phyloP scores from a whole-genome alignment of 2,329 filamentous ascomycete genomes.

The Epichloe bromicola region DNA sequence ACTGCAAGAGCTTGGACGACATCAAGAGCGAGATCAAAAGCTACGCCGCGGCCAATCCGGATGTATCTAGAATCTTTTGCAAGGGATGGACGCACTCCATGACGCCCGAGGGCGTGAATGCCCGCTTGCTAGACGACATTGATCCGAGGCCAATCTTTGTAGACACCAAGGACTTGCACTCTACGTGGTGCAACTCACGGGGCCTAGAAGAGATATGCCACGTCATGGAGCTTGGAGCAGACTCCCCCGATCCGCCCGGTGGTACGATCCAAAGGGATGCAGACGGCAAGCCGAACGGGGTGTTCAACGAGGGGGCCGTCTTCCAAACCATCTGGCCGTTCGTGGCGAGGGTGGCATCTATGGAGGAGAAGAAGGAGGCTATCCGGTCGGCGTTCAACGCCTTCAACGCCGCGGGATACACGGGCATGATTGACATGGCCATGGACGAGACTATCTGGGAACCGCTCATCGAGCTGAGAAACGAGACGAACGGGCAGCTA shows the following conservation, averaged over 20 bases:
- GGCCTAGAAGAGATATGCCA: slow-evolving; percentile 30
- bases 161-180: slow-evolving; percentile 43
- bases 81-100: slow-evolving; percentile 43
- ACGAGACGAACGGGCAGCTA: slow-evolving; percentile 17
- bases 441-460: slow-evolving; percentile 47
- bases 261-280: slow-evolving; percentile 38
- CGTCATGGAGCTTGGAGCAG: slow-evolving; percentile 26
- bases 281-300: slow-evolving; percentile 33
- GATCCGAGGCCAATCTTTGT: slow-evolving; percentile 42
- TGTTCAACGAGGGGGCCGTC: slow-evolving; percentile 39
- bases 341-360: slow-evolving; percentile 31
- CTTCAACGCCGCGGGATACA: slow-evolving; percentile 40
- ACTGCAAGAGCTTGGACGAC: slow-evolving; percentile 34
- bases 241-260: slow-evolving; percentile 33
- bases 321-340: slow-evolving; percentile 43
- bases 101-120: slow-evolving; percentile 31
- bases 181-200: slow-evolving; percentile 41
- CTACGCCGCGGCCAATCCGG: slow-evolving; percentile 33
- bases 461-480: slow-evolving; percentile 31
- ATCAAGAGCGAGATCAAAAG: slow-evolving; percentile 32
- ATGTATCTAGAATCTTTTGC: slow-evolving; percentile 36
- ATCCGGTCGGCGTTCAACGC: slow-evolving; percentile 34
- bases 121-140: slow-evolving; percentile 33
- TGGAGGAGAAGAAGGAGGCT: slow-evolving; percentile 33
- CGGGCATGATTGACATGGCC: slow-evolving; percentile 45